Evolutionary conservation across 2,329 filamentous ascomycete genomes (phyloP).

Genomic region (Colletotrichum lindemuthianum): DNA sequence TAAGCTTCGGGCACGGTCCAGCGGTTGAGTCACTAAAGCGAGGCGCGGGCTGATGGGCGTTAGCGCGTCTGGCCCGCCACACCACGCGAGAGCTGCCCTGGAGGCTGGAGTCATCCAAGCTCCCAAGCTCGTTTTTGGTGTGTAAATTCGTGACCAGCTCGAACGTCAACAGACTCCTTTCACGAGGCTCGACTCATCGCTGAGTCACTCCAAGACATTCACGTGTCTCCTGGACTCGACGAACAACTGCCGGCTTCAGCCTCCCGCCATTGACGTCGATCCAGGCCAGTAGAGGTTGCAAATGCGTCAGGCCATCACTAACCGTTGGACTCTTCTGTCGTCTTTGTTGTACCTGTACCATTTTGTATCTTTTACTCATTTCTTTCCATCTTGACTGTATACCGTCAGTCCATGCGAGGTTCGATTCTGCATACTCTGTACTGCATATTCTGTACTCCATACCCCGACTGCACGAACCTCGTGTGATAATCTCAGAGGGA

Average conservation of each 20-base stretch:
- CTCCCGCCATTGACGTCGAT: constrained; percentile 11
- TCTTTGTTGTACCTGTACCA: background rate
- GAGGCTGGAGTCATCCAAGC: constrained; percentile 10
- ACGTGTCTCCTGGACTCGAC: background rate
- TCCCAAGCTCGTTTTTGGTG: constrained; percentile 9
- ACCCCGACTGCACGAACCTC: too few relatives aligned
- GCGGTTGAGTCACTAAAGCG: constrained; percentile 17
- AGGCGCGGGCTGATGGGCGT: background rate
- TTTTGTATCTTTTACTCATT: constrained; percentile 9
- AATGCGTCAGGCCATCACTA: constrained; percentile 5
- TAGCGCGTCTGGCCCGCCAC: constrained; percentile 18
- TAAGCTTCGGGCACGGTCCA: constrained; percentile 14
- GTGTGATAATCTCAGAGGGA: too few relatives aligned
- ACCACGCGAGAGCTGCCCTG: constrained; percentile 11
- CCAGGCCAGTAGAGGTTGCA: background rate
- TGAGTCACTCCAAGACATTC: constrained; percentile 19
- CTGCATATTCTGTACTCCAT: too few relatives aligned
- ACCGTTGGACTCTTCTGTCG: background rate
- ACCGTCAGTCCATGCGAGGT: background rate
- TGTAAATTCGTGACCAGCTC: constrained; percentile 8
- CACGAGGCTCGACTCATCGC: constrained; percentile 22
- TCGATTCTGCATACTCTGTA: background rate
- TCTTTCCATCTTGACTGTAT: background rate
- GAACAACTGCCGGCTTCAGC: constrained; percentile 5
- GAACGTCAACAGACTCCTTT: background rate